Conservation (phyloP, 176 grass and related monocot genomes). For the Stipa capillata region DNA sequence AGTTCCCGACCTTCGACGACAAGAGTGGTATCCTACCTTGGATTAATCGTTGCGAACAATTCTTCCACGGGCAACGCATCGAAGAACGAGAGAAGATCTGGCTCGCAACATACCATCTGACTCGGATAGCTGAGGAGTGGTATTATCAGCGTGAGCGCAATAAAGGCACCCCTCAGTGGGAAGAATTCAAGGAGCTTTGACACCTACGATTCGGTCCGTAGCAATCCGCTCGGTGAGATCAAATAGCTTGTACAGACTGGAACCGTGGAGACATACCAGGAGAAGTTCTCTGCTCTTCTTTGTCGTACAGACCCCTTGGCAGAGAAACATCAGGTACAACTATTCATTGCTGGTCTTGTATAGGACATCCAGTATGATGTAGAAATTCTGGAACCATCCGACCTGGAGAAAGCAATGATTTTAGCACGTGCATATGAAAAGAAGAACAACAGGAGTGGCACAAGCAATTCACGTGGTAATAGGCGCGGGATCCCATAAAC, state of each 20-base stretch:
- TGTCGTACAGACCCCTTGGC: not conserved
- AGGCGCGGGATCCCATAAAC: not conserved
- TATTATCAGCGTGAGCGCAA: not conserved
- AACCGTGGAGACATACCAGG: not conserved
- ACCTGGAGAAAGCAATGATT: not conserved
- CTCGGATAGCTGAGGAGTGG: not conserved
- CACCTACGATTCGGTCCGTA: not conserved
- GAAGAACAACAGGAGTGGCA: not conserved
- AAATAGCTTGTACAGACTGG: not conserved
- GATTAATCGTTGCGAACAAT: not conserved
- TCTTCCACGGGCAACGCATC: not conserved
- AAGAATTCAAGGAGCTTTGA: not conserved
- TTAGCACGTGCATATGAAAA: not conserved
- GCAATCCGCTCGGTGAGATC: not conserved
- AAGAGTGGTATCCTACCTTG: not conserved
- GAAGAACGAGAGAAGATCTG: not conserved
- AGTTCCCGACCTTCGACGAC: not conserved
- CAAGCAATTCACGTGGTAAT: too few species aligned
- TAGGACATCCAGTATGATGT: not conserved
- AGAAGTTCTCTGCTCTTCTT: not conserved
- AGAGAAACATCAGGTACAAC: not conserved
- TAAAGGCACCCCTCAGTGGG: not conserved
- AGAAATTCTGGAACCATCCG: not conserved
- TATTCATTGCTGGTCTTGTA: not conserved
- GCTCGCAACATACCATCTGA: not conserved